phyloP scores from a whole-genome alignment of 2,329 filamentous ascomycete species.

The Penicillium sp. region DNA sequence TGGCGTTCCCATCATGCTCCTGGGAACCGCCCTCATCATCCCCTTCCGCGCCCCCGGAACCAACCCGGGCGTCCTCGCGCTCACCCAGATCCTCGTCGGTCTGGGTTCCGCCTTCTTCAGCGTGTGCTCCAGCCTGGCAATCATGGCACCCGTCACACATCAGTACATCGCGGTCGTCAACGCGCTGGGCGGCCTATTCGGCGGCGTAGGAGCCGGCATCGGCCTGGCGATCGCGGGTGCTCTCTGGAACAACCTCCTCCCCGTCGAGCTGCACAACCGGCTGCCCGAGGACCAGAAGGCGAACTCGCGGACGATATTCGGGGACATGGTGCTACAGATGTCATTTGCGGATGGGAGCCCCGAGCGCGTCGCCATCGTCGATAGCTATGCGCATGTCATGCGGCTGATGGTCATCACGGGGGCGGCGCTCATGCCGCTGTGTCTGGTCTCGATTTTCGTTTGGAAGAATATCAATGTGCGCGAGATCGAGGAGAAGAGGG shows the following conservation, averaged over 20 bases:
- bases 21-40: conserved; percentile 30
- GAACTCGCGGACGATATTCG: conserved; percentile 25
- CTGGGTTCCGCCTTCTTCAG: conserved; percentile 27
- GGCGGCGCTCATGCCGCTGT: conserved; percentile 9
- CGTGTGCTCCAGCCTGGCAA: conserved; percentile 29
- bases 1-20: conserved; percentile 27
- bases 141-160: conserved; percentile 28
- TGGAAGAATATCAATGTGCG: conserved; percentile 16
- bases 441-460: conserved; percentile 5
- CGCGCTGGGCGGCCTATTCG: conserved; percentile 28
- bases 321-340: conserved; percentile 21
- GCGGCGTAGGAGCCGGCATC: conserved; percentile 28
- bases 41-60: conserved; percentile 28
- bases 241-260: conserved; percentile 31
- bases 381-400: conserved; percentile 55
- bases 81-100: conserved; percentile 30
- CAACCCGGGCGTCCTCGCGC: conserved; percentile 24
- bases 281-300: conserved; percentile 24
- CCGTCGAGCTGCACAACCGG: conserved; percentile 19
- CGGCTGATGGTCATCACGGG: conserved; percentile 47
- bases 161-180: conserved; percentile 30
- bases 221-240: conserved; percentile 30
- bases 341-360: conserved; percentile 48
- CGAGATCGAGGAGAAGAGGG: conserved; percentile 11
- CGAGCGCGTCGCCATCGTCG: conserved; percentile 50